Evolutionary conservation across 1,139 yeast species (phyloP).

Genomic region (Candida freyschussii): DNA sequence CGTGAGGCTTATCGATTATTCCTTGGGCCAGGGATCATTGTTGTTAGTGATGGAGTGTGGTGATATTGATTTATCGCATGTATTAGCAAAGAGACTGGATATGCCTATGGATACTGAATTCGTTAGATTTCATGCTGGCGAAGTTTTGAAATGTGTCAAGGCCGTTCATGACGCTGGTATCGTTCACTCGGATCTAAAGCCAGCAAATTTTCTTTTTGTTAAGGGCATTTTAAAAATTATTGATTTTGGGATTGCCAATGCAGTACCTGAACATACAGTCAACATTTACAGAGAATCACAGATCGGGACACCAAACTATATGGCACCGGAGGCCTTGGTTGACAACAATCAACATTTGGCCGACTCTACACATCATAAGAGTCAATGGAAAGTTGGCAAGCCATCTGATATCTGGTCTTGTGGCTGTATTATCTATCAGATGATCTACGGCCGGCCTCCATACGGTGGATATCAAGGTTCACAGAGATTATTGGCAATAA

Average conservation of each 20-base stretch:
- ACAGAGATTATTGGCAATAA: constrained; percentile 77
- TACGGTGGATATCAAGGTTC: constrained; percentile 78
- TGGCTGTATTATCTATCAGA: constrained; percentile 93
- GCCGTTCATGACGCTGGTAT: constrained; percentile 87
- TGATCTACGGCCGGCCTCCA: constrained; percentile 93
- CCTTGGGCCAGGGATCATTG: constrained; percentile 58
- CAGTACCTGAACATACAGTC: constrained; percentile 88
- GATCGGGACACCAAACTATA: constrained; percentile 93
- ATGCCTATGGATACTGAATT: constrained; percentile 66
- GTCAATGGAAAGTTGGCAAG: constrained; percentile 85
- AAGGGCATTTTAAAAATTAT: constrained; percentile 81
- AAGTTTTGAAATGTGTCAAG: constrained; percentile 75
- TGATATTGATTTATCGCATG: constrained; percentile 84
- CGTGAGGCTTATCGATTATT: constrained; percentile 72
- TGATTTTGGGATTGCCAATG: constrained; percentile 95
- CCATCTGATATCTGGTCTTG: constrained; percentile 98
- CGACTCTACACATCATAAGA: constrained; percentile 25
- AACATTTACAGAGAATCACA: constrained; percentile 88
- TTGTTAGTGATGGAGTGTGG: constrained; percentile 93
- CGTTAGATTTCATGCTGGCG: constrained; percentile 76
- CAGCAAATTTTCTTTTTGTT: constrained; percentile 89
- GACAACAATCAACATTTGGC: constrained; percentile 33
- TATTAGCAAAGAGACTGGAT: constrained; percentile 54
- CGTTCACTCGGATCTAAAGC: constrained; percentile 92
- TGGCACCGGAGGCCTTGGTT: constrained; percentile 94